Base-by-base conservation (phyloP, 2,329 filamentous ascomycete species). In the Tolypocladium guangdongense region DNA sequence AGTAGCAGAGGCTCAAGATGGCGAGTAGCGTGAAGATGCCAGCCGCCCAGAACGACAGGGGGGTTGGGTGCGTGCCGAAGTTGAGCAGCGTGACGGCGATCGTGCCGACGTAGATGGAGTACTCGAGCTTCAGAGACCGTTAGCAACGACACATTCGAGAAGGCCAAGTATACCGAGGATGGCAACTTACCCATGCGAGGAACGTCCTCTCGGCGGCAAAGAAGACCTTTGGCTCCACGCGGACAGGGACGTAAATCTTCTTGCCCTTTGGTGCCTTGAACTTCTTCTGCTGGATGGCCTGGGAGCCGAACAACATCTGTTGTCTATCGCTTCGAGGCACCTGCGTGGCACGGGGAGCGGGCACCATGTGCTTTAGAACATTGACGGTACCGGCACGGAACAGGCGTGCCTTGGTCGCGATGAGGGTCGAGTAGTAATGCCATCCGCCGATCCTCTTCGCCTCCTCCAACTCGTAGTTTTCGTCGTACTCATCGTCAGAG, bases 121-220 rank as follows among this genome's bases (percentile, higher is more conserved):
- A 97, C 70, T 99, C 92, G 63, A 99, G 87, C 87, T 87, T 59
- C 32, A 49, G 33, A 6, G 3, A 14, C 18, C 14, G 54, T 57
- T 39, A 60, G 58, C 64, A 55, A 65, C 58, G 46, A 57, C 12
- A 52, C 16, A 27, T 43, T 39, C 27, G 36, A 20, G 24, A 22
- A 33, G 14, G 36, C 22, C 16, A 33, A 35, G 33, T 1, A 16
- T 18, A 11, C n/a, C 10, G 38, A 16, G 24, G 20, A 54, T 18
- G 35, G 16, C 30, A 30, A 73, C 82, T 74, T 72, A 87, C 84
- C 90, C 93, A 99, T 58, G 90, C 88, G 54, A 99, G 79, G 72
- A 96, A 99, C 1, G 93, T 99, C 59, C 93, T 83, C 71, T 99
- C 93, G 1, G 90, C 91, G 24, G 93, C 93, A 66, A 99, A 96